A percentile compares a stretch with the other conserved stretches of the same genome.
Evolutionary conservation across 495 filamentous ascomycete genomes (phyloP).

Genomic region (Penicillium parvum): DNA sequence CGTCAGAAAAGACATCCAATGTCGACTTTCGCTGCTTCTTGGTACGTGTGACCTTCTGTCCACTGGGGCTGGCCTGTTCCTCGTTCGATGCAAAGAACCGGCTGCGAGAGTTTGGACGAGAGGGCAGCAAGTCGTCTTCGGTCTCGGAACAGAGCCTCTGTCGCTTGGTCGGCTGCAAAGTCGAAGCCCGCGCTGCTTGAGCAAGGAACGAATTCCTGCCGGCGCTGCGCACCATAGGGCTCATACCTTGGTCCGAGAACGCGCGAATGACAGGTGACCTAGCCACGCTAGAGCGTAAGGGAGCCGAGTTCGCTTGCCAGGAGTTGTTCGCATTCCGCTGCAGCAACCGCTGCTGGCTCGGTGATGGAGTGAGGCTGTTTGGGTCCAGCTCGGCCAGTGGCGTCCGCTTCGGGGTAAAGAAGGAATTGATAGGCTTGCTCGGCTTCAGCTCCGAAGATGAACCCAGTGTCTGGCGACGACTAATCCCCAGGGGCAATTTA

Average conservation of each 20-base stretch:
- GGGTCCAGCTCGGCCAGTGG: constrained; percentile 84
- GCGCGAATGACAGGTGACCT: constrained; percentile 37
- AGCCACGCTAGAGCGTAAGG: constrained; percentile 26
- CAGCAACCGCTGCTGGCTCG: constrained; percentile 60
- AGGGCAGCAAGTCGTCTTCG: constrained; percentile 38
- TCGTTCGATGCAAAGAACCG: constrained; percentile 50
- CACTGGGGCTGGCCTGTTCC: constrained; percentile 48
- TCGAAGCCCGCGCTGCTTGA: constrained; percentile 40
- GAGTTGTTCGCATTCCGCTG: constrained; percentile 48
- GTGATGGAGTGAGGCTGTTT: constrained; percentile 73
- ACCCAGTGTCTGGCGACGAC: constrained; percentile 39
- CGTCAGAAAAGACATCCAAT: constrained; percentile 63
- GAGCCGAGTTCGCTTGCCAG: constrained; percentile 48
- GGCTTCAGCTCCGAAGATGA: constrained; percentile 56
- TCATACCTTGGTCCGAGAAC: constrained; percentile 34
- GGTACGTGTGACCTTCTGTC: constrained; percentile 38
- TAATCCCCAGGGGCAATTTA: constrained; percentile 27
- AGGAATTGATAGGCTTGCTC: constrained; percentile 64
- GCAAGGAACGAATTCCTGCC: constrained; percentile 43
- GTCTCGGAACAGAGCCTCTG: constrained; percentile 56
- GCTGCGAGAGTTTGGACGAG: constrained; percentile 43
- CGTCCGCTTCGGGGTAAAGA: constrained; percentile 71
- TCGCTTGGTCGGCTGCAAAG: constrained; percentile 53
- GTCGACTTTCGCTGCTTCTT: constrained; percentile 47
- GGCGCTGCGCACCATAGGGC: constrained; percentile 39